Percentiles rank a stretch among this genome's conserved stretches.
These are phyloP conservation scores for Primulina huaijiensis DNA, from an alignment of 257 asterid species.

Conservation along the genomic window DNA sequence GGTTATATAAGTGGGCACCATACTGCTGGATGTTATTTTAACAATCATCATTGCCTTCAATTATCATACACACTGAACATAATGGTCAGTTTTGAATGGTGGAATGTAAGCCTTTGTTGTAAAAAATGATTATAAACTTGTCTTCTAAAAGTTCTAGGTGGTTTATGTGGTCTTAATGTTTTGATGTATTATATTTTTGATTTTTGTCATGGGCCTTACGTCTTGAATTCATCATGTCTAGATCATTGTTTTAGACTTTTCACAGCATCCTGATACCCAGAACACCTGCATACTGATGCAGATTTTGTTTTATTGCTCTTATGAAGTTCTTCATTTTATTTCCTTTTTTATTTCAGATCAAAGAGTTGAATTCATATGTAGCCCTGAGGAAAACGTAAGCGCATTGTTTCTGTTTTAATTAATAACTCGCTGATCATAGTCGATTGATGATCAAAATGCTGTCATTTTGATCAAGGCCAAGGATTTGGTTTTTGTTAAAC, in stretches of 20 bases:
- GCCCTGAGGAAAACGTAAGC: conserved; percentile 95
- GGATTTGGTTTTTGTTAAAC: neutral
- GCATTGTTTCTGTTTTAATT: conserved; percentile 21
- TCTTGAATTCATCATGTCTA: conserved; percentile 12
- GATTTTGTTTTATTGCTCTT: neutral
- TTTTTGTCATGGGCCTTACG: neutral
- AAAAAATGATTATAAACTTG: too few relatives aligned
- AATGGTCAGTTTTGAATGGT: neutral
- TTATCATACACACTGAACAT: neutral
- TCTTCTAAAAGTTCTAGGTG: neutral
- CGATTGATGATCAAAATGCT: conserved; percentile 13
- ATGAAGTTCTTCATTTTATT: neutral
- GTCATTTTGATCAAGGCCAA: conserved; percentile 2
- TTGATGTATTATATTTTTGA: conserved; percentile 5
- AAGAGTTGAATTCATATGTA: conserved; percentile 91
- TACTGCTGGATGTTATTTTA: neutral
- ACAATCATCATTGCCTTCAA: neutral
- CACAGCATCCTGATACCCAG: conserved; percentile 14
- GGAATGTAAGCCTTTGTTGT: neutral
- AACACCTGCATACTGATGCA: conserved; percentile 13
- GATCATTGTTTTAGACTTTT: conserved; percentile 14
- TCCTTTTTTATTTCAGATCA: conserved; percentile 59
- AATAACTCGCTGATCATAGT: conserved; percentile 14
- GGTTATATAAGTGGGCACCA: neutral
- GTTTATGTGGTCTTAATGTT: conserved; percentile 2